Conservation (phyloP, 1,139 yeast genomes). For the Geotrichum citri-aurantii region DNA sequence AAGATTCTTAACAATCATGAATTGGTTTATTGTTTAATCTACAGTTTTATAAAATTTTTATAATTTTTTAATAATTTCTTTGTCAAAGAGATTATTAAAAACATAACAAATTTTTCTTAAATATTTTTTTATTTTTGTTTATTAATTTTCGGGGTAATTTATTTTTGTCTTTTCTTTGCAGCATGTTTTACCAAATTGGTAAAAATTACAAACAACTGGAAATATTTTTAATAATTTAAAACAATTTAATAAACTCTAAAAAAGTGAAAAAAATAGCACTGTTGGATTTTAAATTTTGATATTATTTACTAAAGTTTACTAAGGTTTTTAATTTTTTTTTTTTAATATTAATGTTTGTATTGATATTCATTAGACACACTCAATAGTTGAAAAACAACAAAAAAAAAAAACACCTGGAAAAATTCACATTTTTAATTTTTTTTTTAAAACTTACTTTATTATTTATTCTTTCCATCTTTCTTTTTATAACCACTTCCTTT, state of each 20-base stretch:
- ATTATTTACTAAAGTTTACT: background rate
- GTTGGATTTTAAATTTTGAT: background rate
- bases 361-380: background rate
- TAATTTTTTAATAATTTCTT: background rate
- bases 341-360: too few species aligned
- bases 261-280: too few species aligned
- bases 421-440: background rate
- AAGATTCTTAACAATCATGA: background rate
- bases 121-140: background rate
- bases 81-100: background rate
- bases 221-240: background rate
- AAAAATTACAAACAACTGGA: background rate
- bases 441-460: too few species aligned
- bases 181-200: background rate
- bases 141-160: too few species aligned
- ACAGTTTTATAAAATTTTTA: background rate
- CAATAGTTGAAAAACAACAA: background rate
- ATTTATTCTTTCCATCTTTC: too few species aligned
- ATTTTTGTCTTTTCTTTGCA: background rate
- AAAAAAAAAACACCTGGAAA: background rate
- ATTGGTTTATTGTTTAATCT: too few species aligned
- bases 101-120: too few species aligned
- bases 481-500: background rate
- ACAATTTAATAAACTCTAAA: background rate
- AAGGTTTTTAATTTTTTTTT: background rate